Base-by-base conservation (phyloP, 768 basidiomycete species). In the Hericium coralloides region DNA sequence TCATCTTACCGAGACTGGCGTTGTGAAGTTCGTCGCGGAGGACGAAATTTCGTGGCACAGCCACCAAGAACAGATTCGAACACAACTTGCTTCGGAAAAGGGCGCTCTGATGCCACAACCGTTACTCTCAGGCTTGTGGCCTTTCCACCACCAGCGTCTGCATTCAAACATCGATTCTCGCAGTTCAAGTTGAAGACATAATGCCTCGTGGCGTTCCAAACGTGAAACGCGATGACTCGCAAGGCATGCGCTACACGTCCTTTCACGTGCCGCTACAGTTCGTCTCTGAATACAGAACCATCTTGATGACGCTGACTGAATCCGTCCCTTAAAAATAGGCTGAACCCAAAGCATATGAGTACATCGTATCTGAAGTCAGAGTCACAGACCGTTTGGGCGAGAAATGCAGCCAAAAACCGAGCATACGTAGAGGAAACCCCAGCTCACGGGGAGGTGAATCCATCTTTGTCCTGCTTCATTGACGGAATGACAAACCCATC, bases 121-220 rank as follows among this genome's bases (percentile, higher is more conserved):
- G 43, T 45, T 18, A 45, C 43, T n/a, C 43, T n/a, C 10, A n/a
- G n/a, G n/a, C 17, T 45, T 20, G 43, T 45, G 43, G n/a, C 43
- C 43, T 4, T 20, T 18, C 15, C 43, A 15, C 17, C n/a, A 20
- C 15, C 43, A 8, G 17, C 49, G 15, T 50, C 9, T 3, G 8
- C n/a, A 50, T n/a, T 23, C 49, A 8, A 17, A 4, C 17, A 22
- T 17, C 49, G n/a, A 25, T 50, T 17, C 48, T 25, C 49, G 18
- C 26, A 31, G 2, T 31, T 8, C 49, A 15, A 15, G 6, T 25
- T 7, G 8, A 20, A 52, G 31, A 31, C 10, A 5, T n/a, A 36
- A 91, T 91, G 89, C 89, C 89, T 58, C 80, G 89, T 69, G 89
- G 89, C 58, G 80, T 91, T 49, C 89, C 90, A 31, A 89, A 89